phyloP scores from a whole-genome alignment of 83 land plant genomes.

The Diphasiastrum complanatum region DNA sequence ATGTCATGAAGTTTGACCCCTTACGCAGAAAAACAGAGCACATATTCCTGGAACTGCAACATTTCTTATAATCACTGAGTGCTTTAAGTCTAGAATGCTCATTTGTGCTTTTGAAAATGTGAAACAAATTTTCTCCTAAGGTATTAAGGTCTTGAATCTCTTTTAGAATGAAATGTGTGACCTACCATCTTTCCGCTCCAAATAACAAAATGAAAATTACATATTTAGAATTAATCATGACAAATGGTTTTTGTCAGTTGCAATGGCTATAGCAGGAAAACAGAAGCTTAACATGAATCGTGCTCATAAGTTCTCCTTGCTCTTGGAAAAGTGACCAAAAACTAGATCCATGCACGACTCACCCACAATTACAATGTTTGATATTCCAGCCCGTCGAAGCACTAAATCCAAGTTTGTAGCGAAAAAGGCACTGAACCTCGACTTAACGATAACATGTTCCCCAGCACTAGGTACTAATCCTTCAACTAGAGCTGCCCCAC shows the following conservation, averaged over 20 bases:
- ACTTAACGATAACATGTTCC: conserved; percentile 73
- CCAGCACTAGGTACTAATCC: conserved; percentile 49
- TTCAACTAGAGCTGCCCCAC: conserved; percentile 76
- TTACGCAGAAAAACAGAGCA: background rate
- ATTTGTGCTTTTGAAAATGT: too few species aligned
- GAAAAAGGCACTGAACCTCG: conserved; percentile 87
- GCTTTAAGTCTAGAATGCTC: too few species aligned
- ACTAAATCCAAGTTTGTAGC: conserved; percentile 69
- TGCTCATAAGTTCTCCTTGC: background rate
- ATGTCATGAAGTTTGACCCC: background rate
- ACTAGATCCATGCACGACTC: conserved; percentile 1
- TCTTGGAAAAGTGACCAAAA: background rate
- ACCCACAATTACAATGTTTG: conserved; percentile 55
- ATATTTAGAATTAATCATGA: too few species aligned
- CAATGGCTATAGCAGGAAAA: background rate
- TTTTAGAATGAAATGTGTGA: too few species aligned
- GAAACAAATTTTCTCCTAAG: too few species aligned
- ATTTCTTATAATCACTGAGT: too few species aligned
- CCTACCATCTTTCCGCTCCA: too few species aligned
- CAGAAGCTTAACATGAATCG: background rate
- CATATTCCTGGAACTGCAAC: too few species aligned
- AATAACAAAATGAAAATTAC: too few species aligned
- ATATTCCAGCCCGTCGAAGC: conserved; percentile 52
- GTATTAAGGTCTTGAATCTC: too few species aligned
- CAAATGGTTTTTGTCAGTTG: too few species aligned